Conservation (phyloP, 768 basidiomycete genomes). For the Phallus indusiatus region DNA sequence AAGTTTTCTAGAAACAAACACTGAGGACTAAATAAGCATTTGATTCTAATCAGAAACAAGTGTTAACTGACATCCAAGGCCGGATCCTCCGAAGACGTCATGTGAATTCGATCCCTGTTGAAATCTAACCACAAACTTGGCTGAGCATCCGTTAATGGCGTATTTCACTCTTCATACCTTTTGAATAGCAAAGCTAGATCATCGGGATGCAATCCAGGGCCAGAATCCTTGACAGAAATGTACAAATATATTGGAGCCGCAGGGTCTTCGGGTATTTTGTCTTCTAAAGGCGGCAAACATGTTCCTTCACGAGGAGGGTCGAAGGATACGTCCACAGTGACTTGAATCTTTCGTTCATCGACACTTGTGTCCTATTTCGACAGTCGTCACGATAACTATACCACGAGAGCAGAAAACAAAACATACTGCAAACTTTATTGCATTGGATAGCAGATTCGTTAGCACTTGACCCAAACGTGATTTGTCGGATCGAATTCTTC, state of each 20-base stretch:
- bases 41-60: neutral
- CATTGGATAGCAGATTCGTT: slow-evolving; percentile 28
- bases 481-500: slow-evolving; percentile 26
- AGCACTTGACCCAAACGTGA: slow-evolving; percentile 29
- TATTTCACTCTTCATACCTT: slow-evolving; percentile 1
- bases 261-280: neutral
- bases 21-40: neutral
- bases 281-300: slow-evolving; percentile 19
- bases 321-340: slow-evolving; percentile 22
- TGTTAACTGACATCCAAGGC: slow-evolving; percentile 19
- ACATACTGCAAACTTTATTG: slow-evolving; percentile 26
- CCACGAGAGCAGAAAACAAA: slow-evolving; percentile 7
- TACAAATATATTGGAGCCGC: slow-evolving; percentile 23
- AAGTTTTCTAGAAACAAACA: slow-evolving; percentile 28
- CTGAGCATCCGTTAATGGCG: neutral
- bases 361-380: slow-evolving; percentile 3
- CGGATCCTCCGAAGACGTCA: slow-evolving; percentile 19
- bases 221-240: slow-evolving; percentile 24
- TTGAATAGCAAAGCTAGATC: slow-evolving; percentile 26
- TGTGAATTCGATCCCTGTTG: slow-evolving; percentile 24
- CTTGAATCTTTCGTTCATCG: slow-evolving; percentile 20
- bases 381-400: neutral
- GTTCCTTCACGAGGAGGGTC: slow-evolving; percentile 20
- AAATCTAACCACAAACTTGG: slow-evolving; percentile 15
- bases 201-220: slow-evolving; percentile 28